These are phyloP conservation scores for Colletotrichum higginsianum DNA, from an alignment of 2,329 filamentous ascomycete species.

Conservation along the genomic window DNA sequence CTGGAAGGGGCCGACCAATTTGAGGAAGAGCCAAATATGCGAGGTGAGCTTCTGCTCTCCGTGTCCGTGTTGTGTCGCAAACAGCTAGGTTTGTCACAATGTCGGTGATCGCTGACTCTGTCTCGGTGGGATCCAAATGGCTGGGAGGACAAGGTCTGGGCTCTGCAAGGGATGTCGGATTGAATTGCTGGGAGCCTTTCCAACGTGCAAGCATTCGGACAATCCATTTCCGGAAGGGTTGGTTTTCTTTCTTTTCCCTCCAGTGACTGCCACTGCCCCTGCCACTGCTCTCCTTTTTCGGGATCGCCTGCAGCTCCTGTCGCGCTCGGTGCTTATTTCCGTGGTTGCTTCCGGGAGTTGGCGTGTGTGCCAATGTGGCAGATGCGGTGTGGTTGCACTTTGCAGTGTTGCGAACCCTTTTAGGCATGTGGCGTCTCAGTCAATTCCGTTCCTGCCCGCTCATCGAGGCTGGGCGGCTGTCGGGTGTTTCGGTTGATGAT, in stretches of 20 bases:
- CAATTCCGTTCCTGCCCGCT: constrained; percentile 37
- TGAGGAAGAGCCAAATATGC: not conserved
- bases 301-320: constrained; percentile 14
- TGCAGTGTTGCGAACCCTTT: not conserved
- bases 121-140: not conserved
- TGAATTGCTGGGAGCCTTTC: constrained; percentile 4
- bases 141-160: not conserved
- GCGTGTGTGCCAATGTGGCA: not conserved
- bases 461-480: constrained; percentile 21
- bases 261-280: too few relatives aligned
- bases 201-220: not conserved
- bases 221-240: constrained; percentile 1
- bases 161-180: constrained; percentile 11
- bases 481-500: constrained; percentile 39
- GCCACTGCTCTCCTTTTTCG: not conserved
- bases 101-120: not conserved
- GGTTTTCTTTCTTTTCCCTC: not conserved
- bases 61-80: too few relatives aligned
- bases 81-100: not conserved
- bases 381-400: constrained; percentile 13
- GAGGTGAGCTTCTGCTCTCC: not conserved
- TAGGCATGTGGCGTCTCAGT: constrained; percentile 32
- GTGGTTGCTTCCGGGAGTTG: constrained; percentile 14
- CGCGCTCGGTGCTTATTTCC: constrained; percentile 13
- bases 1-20: not conserved